Conservation (phyloP, 192 early-diverging fungal species). For the Coemansia sp. region DNA sequence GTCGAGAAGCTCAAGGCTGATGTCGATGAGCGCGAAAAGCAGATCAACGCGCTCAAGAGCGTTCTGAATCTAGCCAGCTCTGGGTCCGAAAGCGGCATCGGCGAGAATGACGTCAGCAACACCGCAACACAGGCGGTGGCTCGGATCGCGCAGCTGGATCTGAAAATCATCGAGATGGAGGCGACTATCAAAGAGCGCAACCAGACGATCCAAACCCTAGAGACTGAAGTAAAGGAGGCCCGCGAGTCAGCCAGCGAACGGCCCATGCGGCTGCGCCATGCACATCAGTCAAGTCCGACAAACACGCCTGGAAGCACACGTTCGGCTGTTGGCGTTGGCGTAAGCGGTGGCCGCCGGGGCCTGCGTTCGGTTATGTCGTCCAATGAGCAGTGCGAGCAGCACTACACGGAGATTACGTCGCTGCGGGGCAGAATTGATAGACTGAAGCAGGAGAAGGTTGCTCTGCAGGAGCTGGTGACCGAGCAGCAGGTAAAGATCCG, state of each 20-base stretch:
- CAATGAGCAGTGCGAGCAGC: conserved; percentile 18
- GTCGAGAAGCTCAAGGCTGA: conserved; percentile 37
- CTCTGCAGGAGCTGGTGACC: conserved; percentile 48
- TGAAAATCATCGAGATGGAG: conserved; percentile 37
- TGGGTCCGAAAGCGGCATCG: neutral
- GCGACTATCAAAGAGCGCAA: conserved; percentile 22
- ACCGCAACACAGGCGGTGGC: conserved; percentile 5
- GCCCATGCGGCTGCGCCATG: conserved; percentile 50
- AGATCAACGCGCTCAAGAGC: conserved; percentile 30
- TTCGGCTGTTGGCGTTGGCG: neutral
- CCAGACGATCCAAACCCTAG: conserved; percentile 10
- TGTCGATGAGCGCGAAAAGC: conserved; percentile 24
- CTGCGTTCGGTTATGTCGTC: conserved; percentile 2
- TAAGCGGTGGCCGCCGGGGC: conserved; percentile 5
- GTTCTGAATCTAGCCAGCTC: conserved; percentile 25
- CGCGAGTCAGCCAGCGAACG: conserved; percentile 34
- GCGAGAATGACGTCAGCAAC: neutral
- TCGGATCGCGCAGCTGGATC: conserved; percentile 38
- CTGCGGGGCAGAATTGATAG: conserved; percentile 33
- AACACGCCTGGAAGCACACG: neutral
- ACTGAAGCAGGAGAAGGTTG: conserved; percentile 37
- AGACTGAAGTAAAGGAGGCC: conserved; percentile 28
- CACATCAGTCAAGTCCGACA: conserved; percentile 11
- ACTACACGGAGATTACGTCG: conserved; percentile 35
- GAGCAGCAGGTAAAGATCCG: conserved; percentile 50